phyloP scores from a whole-genome alignment of 768 basidiomycete species.

The Candolleomyces aberdarensis region DNA sequence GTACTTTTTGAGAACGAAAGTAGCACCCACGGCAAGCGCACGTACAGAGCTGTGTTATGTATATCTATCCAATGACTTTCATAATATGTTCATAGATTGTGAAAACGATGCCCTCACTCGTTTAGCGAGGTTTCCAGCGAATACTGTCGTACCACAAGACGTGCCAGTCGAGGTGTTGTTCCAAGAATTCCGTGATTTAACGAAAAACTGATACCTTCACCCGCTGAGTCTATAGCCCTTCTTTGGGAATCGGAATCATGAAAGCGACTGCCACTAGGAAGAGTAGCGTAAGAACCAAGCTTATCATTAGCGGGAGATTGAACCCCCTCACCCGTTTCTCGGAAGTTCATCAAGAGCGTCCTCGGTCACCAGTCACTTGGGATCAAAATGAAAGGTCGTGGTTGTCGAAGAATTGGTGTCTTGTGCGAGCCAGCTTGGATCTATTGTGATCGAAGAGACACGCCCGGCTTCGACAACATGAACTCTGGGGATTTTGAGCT shows the following conservation, averaged over 20 bases:
- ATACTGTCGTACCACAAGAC: too few species aligned
- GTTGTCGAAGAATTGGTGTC: not conserved
- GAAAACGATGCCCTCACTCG: too few species aligned
- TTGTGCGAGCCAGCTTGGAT: not conserved
- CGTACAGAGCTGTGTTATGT: too few species aligned
- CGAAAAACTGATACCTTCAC: too few species aligned
- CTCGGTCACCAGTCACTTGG: not conserved
- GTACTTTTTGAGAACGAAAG: too few species aligned
- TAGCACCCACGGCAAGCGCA: too few species aligned
- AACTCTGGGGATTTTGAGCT: not conserved
- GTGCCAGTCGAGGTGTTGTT: too few species aligned
- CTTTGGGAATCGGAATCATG: not conserved
- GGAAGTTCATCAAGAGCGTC: not conserved
- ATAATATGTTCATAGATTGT: too few species aligned
- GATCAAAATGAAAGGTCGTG: not conserved
- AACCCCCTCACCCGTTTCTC: not conserved
- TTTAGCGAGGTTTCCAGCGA: too few species aligned
- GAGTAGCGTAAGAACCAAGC: not conserved
- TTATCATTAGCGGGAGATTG: not conserved
- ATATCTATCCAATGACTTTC: too few species aligned
- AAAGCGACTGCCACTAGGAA: not conserved
- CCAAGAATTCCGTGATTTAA: too few species aligned
- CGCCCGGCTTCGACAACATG: not conserved
- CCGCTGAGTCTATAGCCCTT: not conserved
- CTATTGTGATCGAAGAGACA: not conserved